Evolutionary conservation across 768 basidiomycete genomes (phyloP), one percentile per base, ranked within the genome.

Genomic region (Agaricus blazei): DNA sequence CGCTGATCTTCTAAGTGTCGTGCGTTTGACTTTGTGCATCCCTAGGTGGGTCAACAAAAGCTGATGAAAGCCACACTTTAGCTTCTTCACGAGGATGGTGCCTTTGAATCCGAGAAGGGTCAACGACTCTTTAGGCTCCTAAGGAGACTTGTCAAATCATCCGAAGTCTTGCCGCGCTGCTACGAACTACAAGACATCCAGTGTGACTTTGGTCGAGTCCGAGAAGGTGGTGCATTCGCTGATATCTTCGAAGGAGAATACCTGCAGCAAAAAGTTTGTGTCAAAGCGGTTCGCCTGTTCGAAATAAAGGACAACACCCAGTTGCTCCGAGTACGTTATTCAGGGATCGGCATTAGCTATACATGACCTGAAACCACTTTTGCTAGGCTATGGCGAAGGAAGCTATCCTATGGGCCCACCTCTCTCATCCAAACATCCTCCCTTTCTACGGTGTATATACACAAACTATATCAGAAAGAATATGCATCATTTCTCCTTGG

Each of bases 361-460:
- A n/a, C 9, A 15, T 41, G 6, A 41, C n/a, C 12, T 41, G 40
- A 41, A 5, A 19, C 12, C 12, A 14, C 27, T 12, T 2, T 14
- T 28, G 9, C 15, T 29, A 50, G 48, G 26, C 6, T 12, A 26
- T 9, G 23, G 38, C 38, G 5, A 50, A 50, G 40, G 73, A 75
- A 42, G 68, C 67, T 11, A 59, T 67, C 23, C 36, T 68, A 38
- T 75, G 74, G 70, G 60, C 61, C 5, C 64, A 69, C 54, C 47
- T 74, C 9, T 58, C 53, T 0, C 74, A 75, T 52, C 61, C 64
- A 0, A 73, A 73, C 41, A 67, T 74, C 12, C 54, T 74, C 28
- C 72, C 70, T 1, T 57, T 74, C 24, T 67, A 68, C 59, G 72
- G 72, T 2, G 47, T 70, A 15, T 74, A 62, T 41, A 53, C 59